Base-by-base conservation (phyloP, 2,329 filamentous ascomycete species). In the Aspergillus candidus region DNA sequence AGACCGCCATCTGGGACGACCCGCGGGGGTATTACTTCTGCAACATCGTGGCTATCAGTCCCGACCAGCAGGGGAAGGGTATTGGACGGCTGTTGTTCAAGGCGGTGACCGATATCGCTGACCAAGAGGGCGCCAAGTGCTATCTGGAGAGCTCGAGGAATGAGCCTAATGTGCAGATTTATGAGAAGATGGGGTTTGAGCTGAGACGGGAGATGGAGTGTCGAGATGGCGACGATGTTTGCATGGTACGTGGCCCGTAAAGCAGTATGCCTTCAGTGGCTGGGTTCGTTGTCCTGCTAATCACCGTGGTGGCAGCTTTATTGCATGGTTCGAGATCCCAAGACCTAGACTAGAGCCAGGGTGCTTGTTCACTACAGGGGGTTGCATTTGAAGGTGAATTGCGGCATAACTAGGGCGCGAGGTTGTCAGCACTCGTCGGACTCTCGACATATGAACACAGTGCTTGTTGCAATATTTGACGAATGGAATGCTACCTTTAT, bases 11-110 rank as follows among this genome's bases (percentile, higher is more conserved):
- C 6, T 88, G 84, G 84, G 78, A 72, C 1, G 82, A 85, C 51
- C 72, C 75, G 1, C 69, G 72, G n/a, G 84, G 84, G 0, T 88
- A 88, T 55, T 88, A 86, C 58, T 88, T 88, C 54, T 82, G 84
- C 51, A 88, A 88, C 56, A 86, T 88, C 47, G 82, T 88, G 60
- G 83, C 84, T 0, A 83, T 88, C 1, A 60, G 77, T n/a, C 83
- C 83, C 0, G 75, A 78, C 41, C 73, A 72, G 15, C 84, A 88
- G 63, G 81, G 82, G 0, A 76, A 72, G 49, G 84, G 84, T 0
- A 75, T 88, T 4, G 84, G 83, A 1, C 79, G 76, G 47, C 70
- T 73, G 50, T 65, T 88, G 55, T 83, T 87, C 66, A 71, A 80
- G 54, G 71, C 75, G 38, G 80, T 88, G n/a, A 79, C 81, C 4